phyloP scores from a whole-genome alignment of 208 protist species.

The Acanthamoeba royreba region DNA sequence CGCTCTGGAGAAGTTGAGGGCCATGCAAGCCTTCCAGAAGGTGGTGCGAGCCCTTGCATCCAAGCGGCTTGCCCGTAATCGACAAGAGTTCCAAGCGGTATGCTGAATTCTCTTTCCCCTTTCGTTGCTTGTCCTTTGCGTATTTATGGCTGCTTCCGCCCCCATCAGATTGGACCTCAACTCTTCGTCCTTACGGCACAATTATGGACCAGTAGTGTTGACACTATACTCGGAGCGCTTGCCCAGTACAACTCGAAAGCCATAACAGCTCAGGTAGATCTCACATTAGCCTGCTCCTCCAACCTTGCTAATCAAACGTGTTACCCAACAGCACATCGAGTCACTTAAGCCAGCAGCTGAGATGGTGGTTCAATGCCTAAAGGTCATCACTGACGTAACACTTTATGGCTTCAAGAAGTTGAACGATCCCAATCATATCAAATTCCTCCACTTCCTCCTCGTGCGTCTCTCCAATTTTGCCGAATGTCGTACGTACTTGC shows the following conservation, averaged over 20 bases:
- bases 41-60: not conserved
- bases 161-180: not conserved
- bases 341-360: not conserved
- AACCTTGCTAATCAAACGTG: not conserved
- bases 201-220: constrained; percentile 23
- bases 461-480: not conserved
- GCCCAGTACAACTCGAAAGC: not conserved
- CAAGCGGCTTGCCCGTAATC: not conserved
- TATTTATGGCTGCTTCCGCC: no score
- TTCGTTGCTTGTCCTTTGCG: no score
- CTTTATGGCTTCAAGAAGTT: constrained; percentile 16
- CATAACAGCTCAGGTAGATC: not conserved
- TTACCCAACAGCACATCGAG: not conserved
- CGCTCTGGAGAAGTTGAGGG: not conserved
- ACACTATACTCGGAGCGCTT: not conserved
- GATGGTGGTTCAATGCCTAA: constrained; percentile 11
- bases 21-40: not conserved
- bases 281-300: not conserved
- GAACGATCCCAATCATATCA: not conserved
- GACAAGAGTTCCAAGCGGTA: not conserved
- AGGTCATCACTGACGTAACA: not conserved
- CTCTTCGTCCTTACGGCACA: not conserved
- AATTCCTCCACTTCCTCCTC: constrained; percentile 37
- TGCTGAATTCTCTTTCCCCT: not conserved
- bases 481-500: not conserved